phyloP scores from a whole-genome alignment of 169 alveolate species.

The Cryptosporidium felis region DNA sequence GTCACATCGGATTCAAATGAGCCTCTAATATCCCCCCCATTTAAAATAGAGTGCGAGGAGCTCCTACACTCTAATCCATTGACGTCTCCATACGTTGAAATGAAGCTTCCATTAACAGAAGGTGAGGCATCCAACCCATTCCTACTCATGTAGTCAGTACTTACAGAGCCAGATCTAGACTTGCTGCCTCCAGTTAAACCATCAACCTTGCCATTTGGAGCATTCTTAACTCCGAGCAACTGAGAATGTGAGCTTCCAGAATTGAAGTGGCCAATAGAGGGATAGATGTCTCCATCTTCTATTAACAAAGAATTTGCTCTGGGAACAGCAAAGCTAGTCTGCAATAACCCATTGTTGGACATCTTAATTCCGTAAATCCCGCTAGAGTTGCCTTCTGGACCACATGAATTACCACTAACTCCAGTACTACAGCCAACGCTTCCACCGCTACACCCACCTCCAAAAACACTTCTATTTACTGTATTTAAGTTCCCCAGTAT shows the following conservation, averaged over 20 bases:
- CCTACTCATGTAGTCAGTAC: neutral
- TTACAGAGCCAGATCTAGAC: conserved; percentile 7
- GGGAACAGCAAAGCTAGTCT: neutral
- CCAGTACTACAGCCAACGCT: conserved; percentile 3
- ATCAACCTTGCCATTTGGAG: neutral
- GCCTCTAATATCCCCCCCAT: conserved; percentile 3
- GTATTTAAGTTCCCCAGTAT: neutral
- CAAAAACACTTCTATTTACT: neutral
- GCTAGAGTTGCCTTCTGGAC: neutral
- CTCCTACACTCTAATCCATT: neutral
- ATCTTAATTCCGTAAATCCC: conserved; percentile 3
- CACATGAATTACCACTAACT: neutral
- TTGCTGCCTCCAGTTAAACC: neutral
- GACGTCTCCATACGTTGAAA: neutral
- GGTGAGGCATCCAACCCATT: conserved; percentile 19
- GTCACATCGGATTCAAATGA: neutral
- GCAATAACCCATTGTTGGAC: neutral
- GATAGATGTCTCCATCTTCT: conserved; percentile 39
- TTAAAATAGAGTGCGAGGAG: neutral
- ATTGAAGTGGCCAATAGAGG: conserved; percentile 39
- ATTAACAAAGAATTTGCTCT: neutral
- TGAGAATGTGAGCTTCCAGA: neutral
- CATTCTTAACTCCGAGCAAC: neutral
- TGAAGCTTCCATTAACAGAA: conserved; percentile 6
- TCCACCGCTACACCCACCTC: conserved; percentile 8